A percentile compares a stretch with the other conserved stretches of the same genome.
These are phyloP conservation scores for Colletotrichum chrysophilum DNA, from an alignment of 2,329 filamentous ascomycete genomes.

Conservation along the genomic window DNA sequence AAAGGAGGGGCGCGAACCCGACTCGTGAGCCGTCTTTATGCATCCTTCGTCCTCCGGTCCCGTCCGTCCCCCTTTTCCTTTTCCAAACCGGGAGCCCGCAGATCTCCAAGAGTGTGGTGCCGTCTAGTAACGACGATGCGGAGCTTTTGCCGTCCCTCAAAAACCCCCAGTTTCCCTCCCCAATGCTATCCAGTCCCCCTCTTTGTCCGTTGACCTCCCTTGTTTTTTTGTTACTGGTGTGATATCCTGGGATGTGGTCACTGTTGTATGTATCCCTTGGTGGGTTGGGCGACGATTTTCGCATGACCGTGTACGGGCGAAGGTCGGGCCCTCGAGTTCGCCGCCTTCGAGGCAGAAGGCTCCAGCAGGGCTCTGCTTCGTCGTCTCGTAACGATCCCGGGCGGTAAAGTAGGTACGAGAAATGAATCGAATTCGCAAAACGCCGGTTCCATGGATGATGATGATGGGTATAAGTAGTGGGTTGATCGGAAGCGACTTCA, in stretches of 20 bases:
- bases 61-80: not conserved
- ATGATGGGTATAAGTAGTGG: not conserved
- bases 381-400: not conserved
- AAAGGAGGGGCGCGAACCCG: not conserved
- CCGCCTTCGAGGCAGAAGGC: not conserved
- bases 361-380: not conserved
- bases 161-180: not conserved
- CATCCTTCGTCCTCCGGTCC: not conserved
- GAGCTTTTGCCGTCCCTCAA: not conserved
- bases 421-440: conserved; percentile 17
- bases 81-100: not conserved
- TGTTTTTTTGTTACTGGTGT: not conserved
- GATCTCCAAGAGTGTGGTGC: not conserved
- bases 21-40: conserved; percentile 1
- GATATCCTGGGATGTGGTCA: not conserved
- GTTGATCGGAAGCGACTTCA: not conserved
- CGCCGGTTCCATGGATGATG: conserved; percentile 11
- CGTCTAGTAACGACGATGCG: conserved; percentile 21
- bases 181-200: not conserved
- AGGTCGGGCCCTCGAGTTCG: not conserved
- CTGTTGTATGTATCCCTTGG: not conserved
- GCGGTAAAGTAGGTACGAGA: conserved; percentile 8
- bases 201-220: not conserved
- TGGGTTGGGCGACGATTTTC: not conserved
- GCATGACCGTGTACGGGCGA: not conserved